Conservation (phyloP, 306 rosid genomes). For the barrel medic (Medicago truncatula) region DNA sequence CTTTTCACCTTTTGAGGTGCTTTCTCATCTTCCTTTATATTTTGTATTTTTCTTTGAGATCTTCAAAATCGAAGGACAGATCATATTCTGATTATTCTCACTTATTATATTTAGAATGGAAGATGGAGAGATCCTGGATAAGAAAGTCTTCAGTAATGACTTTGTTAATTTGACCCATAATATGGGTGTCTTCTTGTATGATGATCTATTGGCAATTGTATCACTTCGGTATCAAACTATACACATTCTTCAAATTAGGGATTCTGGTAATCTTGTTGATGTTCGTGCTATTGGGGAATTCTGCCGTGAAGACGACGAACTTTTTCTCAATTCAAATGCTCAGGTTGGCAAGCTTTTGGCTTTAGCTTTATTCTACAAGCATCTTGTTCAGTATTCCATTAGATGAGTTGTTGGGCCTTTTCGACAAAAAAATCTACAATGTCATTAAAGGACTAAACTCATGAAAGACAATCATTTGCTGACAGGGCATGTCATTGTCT, state of each 20-base stretch:
- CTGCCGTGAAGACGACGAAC: conserved; percentile 95
- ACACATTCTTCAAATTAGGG: conserved; percentile 91
- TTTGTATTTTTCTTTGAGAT: background rate
- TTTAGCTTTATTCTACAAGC: conserved; percentile 11
- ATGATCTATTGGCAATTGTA: conserved; percentile 92
- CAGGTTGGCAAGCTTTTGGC: conserved; percentile 56
- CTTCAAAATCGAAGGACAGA: background rate
- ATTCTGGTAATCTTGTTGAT: conserved; percentile 84
- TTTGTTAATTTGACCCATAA: conserved; percentile 85
- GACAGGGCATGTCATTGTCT: conserved; percentile 61
- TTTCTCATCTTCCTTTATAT: conserved; percentile 32
- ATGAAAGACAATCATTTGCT: conserved; percentile 43
- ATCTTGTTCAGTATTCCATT: conserved; percentile 23
- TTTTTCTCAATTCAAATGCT: conserved; percentile 79
- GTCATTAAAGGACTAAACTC: conserved; percentile 42
- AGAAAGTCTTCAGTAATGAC: conserved; percentile 81
- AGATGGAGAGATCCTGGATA: conserved; percentile 85
- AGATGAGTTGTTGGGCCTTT: background rate
- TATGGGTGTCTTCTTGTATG: conserved; percentile 93
- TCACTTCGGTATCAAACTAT: conserved; percentile 90
- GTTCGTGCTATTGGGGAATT: conserved; percentile 84
- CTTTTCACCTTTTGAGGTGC: conserved; percentile 88
- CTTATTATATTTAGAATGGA: conserved; percentile 67
- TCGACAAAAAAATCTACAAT: background rate
- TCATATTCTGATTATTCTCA: conserved; percentile 30